A percentile compares a stretch with the other conserved stretches of the same genome.
These are phyloP conservation scores for Curvularia eragrostidis DNA, from an alignment of 2,329 filamentous ascomycete genomes.

Conservation along the genomic window DNA sequence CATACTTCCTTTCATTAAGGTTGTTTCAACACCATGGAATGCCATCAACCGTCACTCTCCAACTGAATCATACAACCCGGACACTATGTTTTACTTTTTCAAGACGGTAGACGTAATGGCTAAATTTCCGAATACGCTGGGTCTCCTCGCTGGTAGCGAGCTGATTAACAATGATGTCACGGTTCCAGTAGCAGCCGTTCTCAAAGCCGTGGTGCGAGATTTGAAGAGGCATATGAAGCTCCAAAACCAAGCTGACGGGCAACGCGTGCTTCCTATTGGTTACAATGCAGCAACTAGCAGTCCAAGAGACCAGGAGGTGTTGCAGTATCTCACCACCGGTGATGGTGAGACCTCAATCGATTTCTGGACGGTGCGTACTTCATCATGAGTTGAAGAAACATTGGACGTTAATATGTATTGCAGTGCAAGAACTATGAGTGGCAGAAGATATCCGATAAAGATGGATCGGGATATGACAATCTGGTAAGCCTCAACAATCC, in stretches of 20 bases:
- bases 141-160: conserved; percentile 8
- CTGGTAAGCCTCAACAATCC: background rate
- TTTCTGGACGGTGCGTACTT: conserved; percentile 1
- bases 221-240: no score
- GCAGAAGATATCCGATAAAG: background rate
- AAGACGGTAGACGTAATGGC: conserved; percentile 15
- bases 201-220: conserved; percentile 17
- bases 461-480: background rate
- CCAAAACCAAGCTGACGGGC: no score
- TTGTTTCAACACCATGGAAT: conserved; percentile 8
- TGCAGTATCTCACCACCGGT: conserved; percentile 7
- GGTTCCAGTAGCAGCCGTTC: conserved; percentile 4
- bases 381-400: background rate
- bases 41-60: conserved; percentile 16
- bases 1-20: background rate
- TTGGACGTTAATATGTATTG: background rate
- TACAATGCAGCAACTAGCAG: no score
- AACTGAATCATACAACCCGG: conserved; percentile 13
- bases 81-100: conserved; percentile 10
- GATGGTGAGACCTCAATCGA: background rate
- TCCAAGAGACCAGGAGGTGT: background rate
- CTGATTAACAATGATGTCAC: conserved; percentile 6
- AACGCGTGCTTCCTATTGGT: no score
- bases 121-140: conserved; percentile 16
- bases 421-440: background rate